Percentiles rank a stretch among this genome's conserved stretches.
phyloP scores from a whole-genome alignment of 768 basidiomycete genomes.

The Phallus indusiatus region DNA sequence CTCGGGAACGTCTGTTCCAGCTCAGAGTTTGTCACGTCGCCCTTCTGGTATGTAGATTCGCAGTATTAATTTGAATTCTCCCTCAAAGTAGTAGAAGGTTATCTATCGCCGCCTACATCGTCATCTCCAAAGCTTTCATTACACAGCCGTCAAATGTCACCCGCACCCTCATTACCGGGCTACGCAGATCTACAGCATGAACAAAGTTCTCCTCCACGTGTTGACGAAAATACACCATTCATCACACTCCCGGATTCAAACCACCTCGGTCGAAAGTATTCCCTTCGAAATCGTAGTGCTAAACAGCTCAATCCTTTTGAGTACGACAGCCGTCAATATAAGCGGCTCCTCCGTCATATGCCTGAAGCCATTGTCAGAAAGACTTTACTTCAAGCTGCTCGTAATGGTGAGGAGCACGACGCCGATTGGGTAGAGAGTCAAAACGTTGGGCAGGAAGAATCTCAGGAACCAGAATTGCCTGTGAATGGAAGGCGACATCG shows the following conservation, averaged over 20 bases:
- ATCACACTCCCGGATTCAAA: constrained; percentile 1
- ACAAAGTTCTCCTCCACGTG: background rate
- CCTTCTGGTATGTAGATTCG: too few species aligned
- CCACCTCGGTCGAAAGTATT: constrained; percentile 24
- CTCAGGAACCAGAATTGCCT: background rate
- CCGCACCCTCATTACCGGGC: background rate
- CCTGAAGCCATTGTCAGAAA: constrained; percentile 62
- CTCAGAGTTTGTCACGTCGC: too few species aligned
- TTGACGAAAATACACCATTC: background rate
- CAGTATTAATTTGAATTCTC: too few species aligned
- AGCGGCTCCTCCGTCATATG: constrained; percentile 36
- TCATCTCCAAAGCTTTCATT: too few species aligned
- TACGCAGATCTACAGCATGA: background rate
- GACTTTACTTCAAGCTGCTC: background rate
- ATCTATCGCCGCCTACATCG: too few species aligned
- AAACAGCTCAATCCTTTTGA: constrained; percentile 56
- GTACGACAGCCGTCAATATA: constrained; percentile 45
- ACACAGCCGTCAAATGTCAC: background rate
- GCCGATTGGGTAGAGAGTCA: constrained; percentile 2
- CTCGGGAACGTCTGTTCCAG: too few species aligned
- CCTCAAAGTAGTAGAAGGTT: too few species aligned
- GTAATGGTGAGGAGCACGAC: constrained; percentile 1
- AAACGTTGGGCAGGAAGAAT: constrained; percentile 1
- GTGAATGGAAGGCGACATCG: background rate
- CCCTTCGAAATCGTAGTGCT: constrained; percentile 43